phyloP scores from a whole-genome alignment of 441 rosid genomes.

The Dalechampia spathulata region DNA sequence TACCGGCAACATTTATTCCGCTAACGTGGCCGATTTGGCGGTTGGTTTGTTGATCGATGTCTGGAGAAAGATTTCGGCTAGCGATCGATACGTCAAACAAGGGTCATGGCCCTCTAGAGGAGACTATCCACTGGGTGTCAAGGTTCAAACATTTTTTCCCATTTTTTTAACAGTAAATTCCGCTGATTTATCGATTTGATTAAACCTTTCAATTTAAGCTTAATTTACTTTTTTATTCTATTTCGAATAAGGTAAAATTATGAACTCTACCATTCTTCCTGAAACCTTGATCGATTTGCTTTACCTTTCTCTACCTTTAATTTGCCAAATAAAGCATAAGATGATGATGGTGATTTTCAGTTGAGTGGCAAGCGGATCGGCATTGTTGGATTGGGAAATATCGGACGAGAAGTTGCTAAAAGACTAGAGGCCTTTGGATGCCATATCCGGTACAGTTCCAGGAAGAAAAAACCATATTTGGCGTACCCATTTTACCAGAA shows the following conservation, averaged over 20 bases:
- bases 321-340: no score
- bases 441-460: slow-evolving; percentile 46
- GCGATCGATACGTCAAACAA: slow-evolving; percentile 14
- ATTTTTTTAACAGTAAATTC: no score
- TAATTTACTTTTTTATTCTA: no score
- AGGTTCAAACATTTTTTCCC: slow-evolving; percentile 5
- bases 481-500: slow-evolving; percentile 33
- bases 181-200: no score
- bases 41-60: slow-evolving; percentile 23
- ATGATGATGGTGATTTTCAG: slow-evolving; percentile 21
- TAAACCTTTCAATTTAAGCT: no score
- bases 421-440: slow-evolving; percentile 59
- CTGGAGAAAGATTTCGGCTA: slow-evolving; percentile 17
- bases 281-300: no score
- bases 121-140: slow-evolving; percentile 15
- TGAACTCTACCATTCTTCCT: no score
- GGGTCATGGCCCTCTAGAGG: slow-evolving; percentile 18
- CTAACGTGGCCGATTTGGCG: slow-evolving; percentile 24
- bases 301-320: no score
- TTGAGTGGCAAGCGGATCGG: slow-evolving; percentile 54
- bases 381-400: slow-evolving; percentile 46
- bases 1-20: slow-evolving; percentile 11
- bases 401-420: slow-evolving; percentile 45
- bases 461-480: slow-evolving; percentile 35
- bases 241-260: no score